Conservation (phyloP, 352 stramenopile genomes). For the Globisporangium cystogenes region DNA sequence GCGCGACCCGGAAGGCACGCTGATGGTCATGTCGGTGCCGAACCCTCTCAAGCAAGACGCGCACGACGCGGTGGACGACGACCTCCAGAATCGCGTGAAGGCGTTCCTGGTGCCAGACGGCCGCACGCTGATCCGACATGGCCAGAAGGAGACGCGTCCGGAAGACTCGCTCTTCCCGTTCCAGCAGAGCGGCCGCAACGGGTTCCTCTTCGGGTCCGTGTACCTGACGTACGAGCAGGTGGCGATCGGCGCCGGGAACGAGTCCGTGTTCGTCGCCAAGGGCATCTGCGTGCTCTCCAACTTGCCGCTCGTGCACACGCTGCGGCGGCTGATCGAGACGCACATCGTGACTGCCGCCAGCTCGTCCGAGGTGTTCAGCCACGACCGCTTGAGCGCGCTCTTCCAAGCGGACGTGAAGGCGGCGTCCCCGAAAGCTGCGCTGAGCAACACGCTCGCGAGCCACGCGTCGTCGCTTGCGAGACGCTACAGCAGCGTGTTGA, state of each 20-base stretch:
- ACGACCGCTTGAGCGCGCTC: conserved; percentile 36
- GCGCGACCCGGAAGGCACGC: conserved; percentile 26
- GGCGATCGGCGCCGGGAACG: conserved; percentile 31
- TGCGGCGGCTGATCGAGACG: conserved; percentile 53
- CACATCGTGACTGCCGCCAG: conserved; percentile 31
- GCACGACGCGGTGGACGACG: conserved; percentile 34
- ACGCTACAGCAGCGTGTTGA: conserved; percentile 37
- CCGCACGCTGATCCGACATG: conserved; percentile 38
- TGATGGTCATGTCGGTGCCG: conserved; percentile 53
- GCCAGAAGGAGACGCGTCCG: conserved; percentile 25
- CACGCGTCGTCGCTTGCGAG: conserved; percentile 24
- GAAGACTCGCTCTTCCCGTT: conserved; percentile 65
- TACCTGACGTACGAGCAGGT: conserved; percentile 71
- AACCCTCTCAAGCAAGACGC: conserved; percentile 22
- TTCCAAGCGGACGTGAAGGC: conserved; percentile 20
- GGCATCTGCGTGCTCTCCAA: conserved; percentile 66
- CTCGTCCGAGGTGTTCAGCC: conserved; percentile 37
- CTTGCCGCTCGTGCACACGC: conserved; percentile 50
- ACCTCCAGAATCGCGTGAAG: conserved; percentile 54
- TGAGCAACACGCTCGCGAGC: conserved; percentile 21
- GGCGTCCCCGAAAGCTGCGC: conserved; percentile 7
- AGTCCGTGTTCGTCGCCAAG: conserved; percentile 53
- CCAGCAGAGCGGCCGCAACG: conserved; percentile 68
- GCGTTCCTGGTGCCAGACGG: conserved; percentile 69
- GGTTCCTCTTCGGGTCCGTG: conserved; percentile 70